Base-by-base conservation (phyloP, 2,329 filamentous ascomycete genomes). In the Aspergillus hortae region DNA sequence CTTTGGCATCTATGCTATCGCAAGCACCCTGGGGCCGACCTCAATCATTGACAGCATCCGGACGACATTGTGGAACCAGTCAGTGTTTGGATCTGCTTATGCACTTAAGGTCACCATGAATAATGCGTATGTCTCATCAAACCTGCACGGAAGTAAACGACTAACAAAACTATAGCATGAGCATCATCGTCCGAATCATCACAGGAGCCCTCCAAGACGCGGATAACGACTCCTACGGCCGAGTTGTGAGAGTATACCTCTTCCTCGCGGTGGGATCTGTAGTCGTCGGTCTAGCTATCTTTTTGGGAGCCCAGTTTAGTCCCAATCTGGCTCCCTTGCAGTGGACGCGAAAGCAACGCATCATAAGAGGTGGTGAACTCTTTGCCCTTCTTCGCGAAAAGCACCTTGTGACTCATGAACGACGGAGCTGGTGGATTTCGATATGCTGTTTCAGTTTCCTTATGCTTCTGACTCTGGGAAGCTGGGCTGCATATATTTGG, bases 91-190 rank as follows among this genome's bases (percentile, higher is more conserved):
- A 0, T 79, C 80, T 0, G 83, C 79, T 0, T 85, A 85, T 53
- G 75, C 80, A 1, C 65, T 84, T 51, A 86, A 86, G 53, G 77
- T 85, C 33, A 79, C 79, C 19, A 80, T 84, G 61, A 85, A 85
- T 61, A 86, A 86, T 50, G 70, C 73, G 74, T 75, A 60, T 49
- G 71, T 53, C 27, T 14, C 6, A 6, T 17, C 6, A 17, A 40
- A 45, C 10, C 6, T 25, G 4, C 14, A 6, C 12, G 35, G 4
- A 4, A 33, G 6, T 12, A 43, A 54, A 25, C 48, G 50, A 19
- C 46, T 44, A 10, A 44, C 27, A n/a, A 10, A 1, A 11, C 25
- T 4, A 35, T 63, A 78, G 76, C 27, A 84, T 84, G 80, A 83
- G 74, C 53, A 83, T 85, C 53, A 80, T 85, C 48, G 71, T 85